Conservation (phyloP, 768 basidiomycete genomes). For the Mycena venus region DNA sequence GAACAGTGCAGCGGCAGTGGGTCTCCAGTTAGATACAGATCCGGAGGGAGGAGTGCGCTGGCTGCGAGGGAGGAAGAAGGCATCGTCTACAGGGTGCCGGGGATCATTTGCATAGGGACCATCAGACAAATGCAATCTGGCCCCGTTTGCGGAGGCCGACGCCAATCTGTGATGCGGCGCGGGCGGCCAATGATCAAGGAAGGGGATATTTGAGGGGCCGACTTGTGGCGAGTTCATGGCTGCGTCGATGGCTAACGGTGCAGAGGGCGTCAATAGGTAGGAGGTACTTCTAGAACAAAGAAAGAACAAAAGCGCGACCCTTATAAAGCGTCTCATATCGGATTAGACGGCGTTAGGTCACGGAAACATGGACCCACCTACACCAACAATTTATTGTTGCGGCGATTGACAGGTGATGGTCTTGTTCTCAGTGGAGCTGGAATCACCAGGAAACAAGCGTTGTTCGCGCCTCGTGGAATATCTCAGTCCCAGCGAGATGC, state of each 20-base stretch:
- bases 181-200: background rate
- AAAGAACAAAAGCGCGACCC: background rate
- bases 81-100: background rate
- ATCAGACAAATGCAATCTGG: conserved; percentile 1
- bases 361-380: conserved; percentile 20
- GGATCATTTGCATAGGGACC: background rate
- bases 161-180: background rate
- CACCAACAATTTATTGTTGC: conserved; percentile 10
- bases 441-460: background rate
- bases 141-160: background rate
- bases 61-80: background rate
- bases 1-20: background rate
- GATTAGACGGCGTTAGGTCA: background rate
- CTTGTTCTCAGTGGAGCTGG: conserved; percentile 13
- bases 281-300: background rate
- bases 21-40: background rate
- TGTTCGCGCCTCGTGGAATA: background rate
- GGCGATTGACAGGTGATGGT: background rate
- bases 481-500: background rate
- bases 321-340: background rate
- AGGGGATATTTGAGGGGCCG: background rate
- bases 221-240: background rate
- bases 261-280: background rate
- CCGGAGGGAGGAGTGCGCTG: background rate
- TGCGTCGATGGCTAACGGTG: background rate